Conservation (phyloP, 768 basidiomycete genomes). For the Panellus pusillus region DNA sequence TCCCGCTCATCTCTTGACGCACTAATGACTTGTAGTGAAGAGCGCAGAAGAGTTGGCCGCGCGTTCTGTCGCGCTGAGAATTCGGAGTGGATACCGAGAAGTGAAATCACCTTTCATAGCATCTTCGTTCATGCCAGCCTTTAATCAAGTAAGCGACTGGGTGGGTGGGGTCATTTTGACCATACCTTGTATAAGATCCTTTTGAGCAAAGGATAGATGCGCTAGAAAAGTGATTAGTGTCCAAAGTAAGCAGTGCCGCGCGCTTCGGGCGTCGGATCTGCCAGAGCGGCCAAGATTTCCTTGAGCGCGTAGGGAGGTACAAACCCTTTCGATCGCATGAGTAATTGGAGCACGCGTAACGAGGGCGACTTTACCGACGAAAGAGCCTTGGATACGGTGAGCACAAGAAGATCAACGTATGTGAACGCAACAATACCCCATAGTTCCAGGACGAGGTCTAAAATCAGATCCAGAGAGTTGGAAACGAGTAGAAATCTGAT, state of each 20-base stretch:
- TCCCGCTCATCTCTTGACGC: conserved; percentile 56
- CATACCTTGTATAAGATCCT: conserved; percentile 38
- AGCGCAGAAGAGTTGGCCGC: conserved; percentile 70
- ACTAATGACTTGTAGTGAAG: conserved; percentile 70
- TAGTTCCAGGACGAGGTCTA: conserved; percentile 57
- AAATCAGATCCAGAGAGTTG: conserved; percentile 67
- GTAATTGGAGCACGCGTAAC: neutral
- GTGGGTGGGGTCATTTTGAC: too few species aligned
- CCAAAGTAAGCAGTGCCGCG: conserved; percentile 54
- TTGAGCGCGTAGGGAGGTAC: conserved; percentile 65
- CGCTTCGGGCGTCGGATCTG: conserved; percentile 41
- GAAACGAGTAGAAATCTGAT: conserved; percentile 63
- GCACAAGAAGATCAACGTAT: neutral
- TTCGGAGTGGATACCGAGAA: neutral
- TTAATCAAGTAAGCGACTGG: conserved; percentile 29
- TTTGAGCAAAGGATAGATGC: conserved; percentile 67
- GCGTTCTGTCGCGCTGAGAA: conserved; percentile 40
- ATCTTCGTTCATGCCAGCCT: conserved; percentile 66
- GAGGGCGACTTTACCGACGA: conserved; percentile 5
- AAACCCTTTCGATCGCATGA: conserved; percentile 44
- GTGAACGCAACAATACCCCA: conserved; percentile 56
- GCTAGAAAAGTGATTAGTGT: conserved; percentile 59
- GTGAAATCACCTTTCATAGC: conserved; percentile 47
- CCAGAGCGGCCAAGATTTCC: conserved; percentile 55
- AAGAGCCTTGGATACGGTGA: conserved; percentile 15